Evolutionary conservation across 2,329 filamentous ascomycete genomes (phyloP).

Genomic region (Microsporum ferrugineum): DNA sequence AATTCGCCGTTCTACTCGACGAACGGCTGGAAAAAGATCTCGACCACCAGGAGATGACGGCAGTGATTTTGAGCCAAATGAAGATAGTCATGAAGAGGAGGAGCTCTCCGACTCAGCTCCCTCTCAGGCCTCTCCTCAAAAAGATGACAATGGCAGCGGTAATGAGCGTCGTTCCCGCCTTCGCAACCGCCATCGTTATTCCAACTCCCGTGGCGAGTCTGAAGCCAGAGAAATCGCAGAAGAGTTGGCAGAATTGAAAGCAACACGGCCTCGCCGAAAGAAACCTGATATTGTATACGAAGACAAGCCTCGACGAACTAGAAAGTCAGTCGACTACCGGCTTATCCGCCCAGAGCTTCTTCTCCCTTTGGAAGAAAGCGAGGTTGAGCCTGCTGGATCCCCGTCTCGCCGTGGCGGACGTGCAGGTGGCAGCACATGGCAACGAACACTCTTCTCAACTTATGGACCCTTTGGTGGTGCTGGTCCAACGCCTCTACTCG

Average conservation of each 20-base stretch:
- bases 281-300: conserved; percentile 29
- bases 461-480: conserved; percentile 88
- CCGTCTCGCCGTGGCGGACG: conserved; percentile 57
- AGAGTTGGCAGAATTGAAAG: conserved; percentile 42
- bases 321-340: conserved; percentile 71
- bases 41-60: conserved; percentile 43
- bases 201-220: conserved; percentile 38
- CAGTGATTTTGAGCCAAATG: conserved; percentile 52
- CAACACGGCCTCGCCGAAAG: conserved; percentile 32
- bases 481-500: conserved; percentile 57
- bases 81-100: conserved; percentile 41
- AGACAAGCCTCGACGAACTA: conserved; percentile 41
- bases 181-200: conserved; percentile 37
- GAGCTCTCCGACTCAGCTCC: conserved; percentile 43
- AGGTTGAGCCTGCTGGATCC: conserved; percentile 54
- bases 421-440: conserved; percentile 50
- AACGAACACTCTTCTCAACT: conserved; percentile 76
- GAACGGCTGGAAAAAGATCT: conserved; percentile 31
- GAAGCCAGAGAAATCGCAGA: conserved; percentile 48
- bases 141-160: conserved; percentile 34
- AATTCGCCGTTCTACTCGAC: conserved; percentile 30
- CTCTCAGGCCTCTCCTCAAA: conserved; percentile 30
- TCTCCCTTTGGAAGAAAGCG: conserved; percentile 63
- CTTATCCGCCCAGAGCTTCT: conserved; percentile 65
- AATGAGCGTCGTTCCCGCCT: conserved; percentile 40